Evolutionary conservation across 1,139 yeast genomes (phyloP), one percentile per base, ranked within the genome.

Genomic region (Waltiozyma sp.): DNA sequence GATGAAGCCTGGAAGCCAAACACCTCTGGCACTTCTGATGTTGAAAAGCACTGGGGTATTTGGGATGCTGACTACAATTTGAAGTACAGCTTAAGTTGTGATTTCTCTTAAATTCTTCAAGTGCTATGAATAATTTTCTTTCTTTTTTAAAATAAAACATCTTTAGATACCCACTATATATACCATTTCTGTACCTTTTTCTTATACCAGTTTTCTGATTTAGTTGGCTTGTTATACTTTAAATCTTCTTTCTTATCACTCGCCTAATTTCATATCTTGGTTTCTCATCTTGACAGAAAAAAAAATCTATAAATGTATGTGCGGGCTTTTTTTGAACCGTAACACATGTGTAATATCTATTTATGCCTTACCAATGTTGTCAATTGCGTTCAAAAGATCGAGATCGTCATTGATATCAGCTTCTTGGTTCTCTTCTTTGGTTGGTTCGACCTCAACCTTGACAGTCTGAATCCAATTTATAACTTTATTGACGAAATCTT

Each of bases 1-100:
- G 97, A 89, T 63, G 97, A 89, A 72, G 75, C 84, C 49, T 89
- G 96, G 95, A 89, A 89, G 72, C 95, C 96, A 57, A 75, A 77
- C 63, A 77, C 94, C 53, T 80, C 91, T 45, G 95, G 89, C 57
- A 80, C 87, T 50, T 68, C 77, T 49, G 89, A 79, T 59, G 95
- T 86, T 54, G 96, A 88, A 71, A 79, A 81, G 64, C 77, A 85
- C 72, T 88, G 95, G 95, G 96, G 96, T 71, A 83, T 85, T 48
- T 83, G 80, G 70, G 81, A 78, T 54, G 54, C 73, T 43, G 60
- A 70, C 58, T 65, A 75, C 64, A 61, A 62, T 40, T 67, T 73
- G 64, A 83, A 83, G 66, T 82, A 74, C 65, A 57, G 73, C 42
- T 64, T 82, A 53, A 61, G 59, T 50, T 83, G 91, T 70, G 66